Percentiles rank a stretch among this genome's conserved stretches.
These are phyloP conservation scores for Juncus inflexus DNA, from an alignment of 176 grass and related monocot genomes.

Conservation along the genomic window DNA sequence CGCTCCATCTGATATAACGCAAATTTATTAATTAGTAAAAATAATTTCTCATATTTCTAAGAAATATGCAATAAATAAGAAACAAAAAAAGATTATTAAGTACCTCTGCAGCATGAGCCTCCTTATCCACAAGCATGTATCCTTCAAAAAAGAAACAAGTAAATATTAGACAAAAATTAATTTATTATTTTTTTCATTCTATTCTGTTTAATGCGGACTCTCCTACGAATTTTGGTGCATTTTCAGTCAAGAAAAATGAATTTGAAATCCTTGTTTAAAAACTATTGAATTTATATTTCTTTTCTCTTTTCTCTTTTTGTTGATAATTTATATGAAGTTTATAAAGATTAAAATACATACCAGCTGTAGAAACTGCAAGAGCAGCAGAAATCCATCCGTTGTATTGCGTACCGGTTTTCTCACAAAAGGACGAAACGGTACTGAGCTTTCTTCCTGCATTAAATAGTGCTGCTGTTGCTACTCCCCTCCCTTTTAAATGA, in stretches of 20 bases:
- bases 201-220: too few relatives aligned
- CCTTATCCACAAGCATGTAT: constrained; percentile 80
- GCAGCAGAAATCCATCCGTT: constrained; percentile 44
- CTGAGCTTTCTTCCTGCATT: constrained; percentile 43
- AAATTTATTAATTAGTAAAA: constrained; percentile 4
- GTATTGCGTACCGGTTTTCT: constrained; percentile 23
- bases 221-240: too few relatives aligned
- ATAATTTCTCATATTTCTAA: neutral
- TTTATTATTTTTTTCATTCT: too few relatives aligned
- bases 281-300: too few relatives aligned
- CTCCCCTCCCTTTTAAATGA: constrained; percentile 47
- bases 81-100: neutral
- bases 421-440: constrained; percentile 45
- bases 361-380: constrained; percentile 58
- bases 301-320: too few relatives aligned
- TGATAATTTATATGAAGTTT: too few relatives aligned
- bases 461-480: constrained; percentile 46
- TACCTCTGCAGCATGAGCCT: constrained; percentile 84
- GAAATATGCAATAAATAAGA: constrained; percentile 2
- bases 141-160: constrained; percentile 25
- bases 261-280: constrained; percentile 9
- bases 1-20: constrained; percentile 53
- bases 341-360: constrained; percentile 24
- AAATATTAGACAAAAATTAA: neutral
- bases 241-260: neutral